A percentile compares a stretch with the other conserved stretches of the same genome.
phyloP scores from a whole-genome alignment of 805 yeast species.

The Candida tallmaniae region DNA sequence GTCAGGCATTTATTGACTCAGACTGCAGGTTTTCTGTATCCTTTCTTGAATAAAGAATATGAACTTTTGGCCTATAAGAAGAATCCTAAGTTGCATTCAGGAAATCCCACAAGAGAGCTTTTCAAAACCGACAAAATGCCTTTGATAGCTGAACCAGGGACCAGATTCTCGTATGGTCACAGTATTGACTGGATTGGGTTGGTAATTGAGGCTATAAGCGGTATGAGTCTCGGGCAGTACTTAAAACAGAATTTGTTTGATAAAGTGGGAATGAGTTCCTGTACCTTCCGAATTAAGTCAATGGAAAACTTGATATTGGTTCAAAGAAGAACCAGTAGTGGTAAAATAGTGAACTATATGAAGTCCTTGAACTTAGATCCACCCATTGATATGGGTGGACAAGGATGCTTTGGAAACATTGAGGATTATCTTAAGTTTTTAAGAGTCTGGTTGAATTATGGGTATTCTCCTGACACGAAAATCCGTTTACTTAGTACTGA shows the following conservation, averaged over 20 bases:
- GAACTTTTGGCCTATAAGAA: constrained; percentile 11
- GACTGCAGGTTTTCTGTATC: constrained; percentile 33
- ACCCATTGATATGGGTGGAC: constrained; percentile 40
- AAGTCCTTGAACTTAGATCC: constrained; percentile 16
- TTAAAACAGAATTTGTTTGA: constrained; percentile 27
- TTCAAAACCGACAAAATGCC: constrained; percentile 25
- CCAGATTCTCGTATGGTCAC: constrained; percentile 34
- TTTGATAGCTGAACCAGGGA: constrained; percentile 34
- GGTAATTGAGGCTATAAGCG: constrained; percentile 29
- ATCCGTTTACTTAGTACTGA: constrained; percentile 21
- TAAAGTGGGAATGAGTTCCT: constrained; percentile 30
- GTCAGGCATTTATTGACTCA: constrained; percentile 26
- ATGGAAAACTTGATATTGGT: constrained; percentile 12
- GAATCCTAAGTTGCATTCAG: constrained; percentile 6
- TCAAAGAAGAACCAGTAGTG: constrained; percentile 15
- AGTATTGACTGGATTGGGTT: constrained; percentile 37
- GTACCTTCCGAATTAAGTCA: constrained; percentile 19
- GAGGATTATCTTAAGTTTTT: constrained; percentile 36
- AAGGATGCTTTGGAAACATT: constrained; percentile 35
- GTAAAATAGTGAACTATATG: constrained; percentile 4
- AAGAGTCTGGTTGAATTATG: constrained; percentile 37
- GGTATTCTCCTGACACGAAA: constrained; percentile 35
- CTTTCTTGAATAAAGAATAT: constrained; percentile 28
- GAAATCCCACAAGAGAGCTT: constrained; percentile 18
- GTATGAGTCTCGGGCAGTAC: constrained; percentile 27